Evolutionary conservation across 2,329 filamentous ascomycete genomes (phyloP).

Genomic region (Fusarium sulawesiense): DNA sequence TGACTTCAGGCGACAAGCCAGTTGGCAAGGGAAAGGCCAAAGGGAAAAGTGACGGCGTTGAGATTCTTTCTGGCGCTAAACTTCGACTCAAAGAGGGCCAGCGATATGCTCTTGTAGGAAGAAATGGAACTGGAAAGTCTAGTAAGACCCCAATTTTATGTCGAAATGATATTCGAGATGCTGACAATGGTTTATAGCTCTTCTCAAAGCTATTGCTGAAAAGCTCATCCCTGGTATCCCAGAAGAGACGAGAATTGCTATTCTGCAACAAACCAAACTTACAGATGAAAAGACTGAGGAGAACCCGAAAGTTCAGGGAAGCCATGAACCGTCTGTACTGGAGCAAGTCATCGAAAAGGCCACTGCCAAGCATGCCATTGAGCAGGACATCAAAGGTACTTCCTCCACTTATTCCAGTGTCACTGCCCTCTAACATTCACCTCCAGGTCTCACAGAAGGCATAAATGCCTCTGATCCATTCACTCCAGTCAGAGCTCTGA

Average conservation of each 20-base stretch:
- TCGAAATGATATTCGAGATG: neutral
- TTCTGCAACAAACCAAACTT: conserved; percentile 73
- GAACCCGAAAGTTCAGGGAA: conserved; percentile 9
- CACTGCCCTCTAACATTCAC: neutral
- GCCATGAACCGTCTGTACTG: conserved; percentile 61
- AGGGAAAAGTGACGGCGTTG: conserved; percentile 62
- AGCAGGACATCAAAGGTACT: conserved; percentile 69
- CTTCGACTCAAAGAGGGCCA: conserved; percentile 78
- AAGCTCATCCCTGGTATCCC: conserved; percentile 83
- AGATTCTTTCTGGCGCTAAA: conserved; percentile 77
- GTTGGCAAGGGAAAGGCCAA: conserved; percentile 64
- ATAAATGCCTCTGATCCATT: conserved; percentile 68
- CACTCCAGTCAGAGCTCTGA: conserved; percentile 69
- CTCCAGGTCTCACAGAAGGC: conserved; percentile 65
- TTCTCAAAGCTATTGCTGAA: conserved; percentile 79
- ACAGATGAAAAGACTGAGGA: conserved; percentile 49
- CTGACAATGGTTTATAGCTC: conserved; percentile 58
- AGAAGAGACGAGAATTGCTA: conserved; percentile 71
- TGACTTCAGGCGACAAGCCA: conserved; percentile 60
- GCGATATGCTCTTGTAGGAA: conserved; percentile 81
- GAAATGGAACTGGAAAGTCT: conserved; percentile 87
- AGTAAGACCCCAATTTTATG: conserved; percentile 61
- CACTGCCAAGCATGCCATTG: conserved; percentile 65
- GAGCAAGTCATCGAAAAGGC: conserved; percentile 75
- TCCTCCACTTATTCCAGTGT: too few species aligned